Percentiles rank a stretch among this genome's conserved stretches.
Conservation (phyloP, 441 rosid species). For the Euphorbia corollata region DNA sequence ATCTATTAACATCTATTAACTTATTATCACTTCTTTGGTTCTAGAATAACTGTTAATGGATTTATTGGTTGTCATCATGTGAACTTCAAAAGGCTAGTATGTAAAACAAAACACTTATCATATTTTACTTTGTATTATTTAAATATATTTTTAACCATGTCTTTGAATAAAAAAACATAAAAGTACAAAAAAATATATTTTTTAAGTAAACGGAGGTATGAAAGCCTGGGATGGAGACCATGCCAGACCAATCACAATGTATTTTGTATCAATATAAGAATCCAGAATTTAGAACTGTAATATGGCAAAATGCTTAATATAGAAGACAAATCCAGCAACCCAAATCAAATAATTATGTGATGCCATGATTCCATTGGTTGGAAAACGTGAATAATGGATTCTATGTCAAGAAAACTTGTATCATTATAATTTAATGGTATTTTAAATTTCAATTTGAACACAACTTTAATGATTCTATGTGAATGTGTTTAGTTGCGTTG, state of each 20-base stretch:
- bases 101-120: background rate
- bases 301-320: constrained; percentile 3
- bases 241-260: background rate
- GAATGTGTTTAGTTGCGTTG: constrained; percentile 9
- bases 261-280: background rate
- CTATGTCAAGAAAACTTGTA: background rate
- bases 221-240: constrained; percentile 3
- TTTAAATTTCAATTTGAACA: background rate
- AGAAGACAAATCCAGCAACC: constrained; percentile 13
- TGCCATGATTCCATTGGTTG: constrained; percentile 12
- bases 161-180: background rate
- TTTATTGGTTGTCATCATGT: background rate
- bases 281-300: background rate
- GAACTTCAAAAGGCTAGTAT: background rate
- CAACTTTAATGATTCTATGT: background rate
- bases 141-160: background rate
- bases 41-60: background rate
- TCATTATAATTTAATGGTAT: background rate
- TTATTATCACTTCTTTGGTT: background rate
- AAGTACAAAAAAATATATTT: background rate
- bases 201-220: background rate
- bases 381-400: constrained; percentile 7
- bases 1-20: background rate
- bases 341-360: background rate
- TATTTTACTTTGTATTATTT: constrained; percentile 1